Evolutionary conservation across 495 filamentous ascomycete genomes (phyloP), one percentile per base, ranked within the genome.

Genomic region (Trichoderma reesei): DNA sequence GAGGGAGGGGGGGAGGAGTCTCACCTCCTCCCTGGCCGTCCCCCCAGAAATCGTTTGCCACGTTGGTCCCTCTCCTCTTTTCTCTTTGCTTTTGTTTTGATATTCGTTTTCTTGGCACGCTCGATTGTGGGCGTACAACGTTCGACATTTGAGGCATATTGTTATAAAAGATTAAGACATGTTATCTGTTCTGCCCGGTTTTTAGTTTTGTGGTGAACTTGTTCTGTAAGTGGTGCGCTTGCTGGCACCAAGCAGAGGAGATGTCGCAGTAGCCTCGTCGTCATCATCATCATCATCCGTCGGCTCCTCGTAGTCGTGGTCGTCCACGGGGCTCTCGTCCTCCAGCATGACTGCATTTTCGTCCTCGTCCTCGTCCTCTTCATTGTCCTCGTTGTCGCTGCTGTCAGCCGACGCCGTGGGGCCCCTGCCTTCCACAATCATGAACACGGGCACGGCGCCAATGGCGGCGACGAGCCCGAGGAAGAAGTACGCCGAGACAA

Each of bases 401-500:
- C 62, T 69, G 11, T 69, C 66, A 13, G 41, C 41, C 7, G 69
- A 69, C 33, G 70, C 76, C n/a, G 75, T 76, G 63, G 89, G 90
- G 0, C 89, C 90, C 31, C 92, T 86, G 41, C 84, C 85, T 70
- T 97, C 92, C 3, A 86, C 79, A 33, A 93, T 82, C 73, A 83
- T 86, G 72, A 83, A 88, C 7, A 86, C 79, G 3, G 89, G 86
- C 7, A 95, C 69, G 2, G 85, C 82, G 48, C 87, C 88, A 9
- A 88, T 44, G 7, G 81, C 62, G 0, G 86, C 79, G 46, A 94
- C 73, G 2, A 71, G 66, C 0, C 82, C 78, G 16, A 96, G 74
- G 6, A 86, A 70, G 89, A 90, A 96, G 87, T 89, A 96, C 0
- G 91, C 87, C 16, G 88, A 70, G 61, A 95, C 83, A 18, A 92